phyloP scores from a whole-genome alignment of 1,284 basidiomycete species.

The Ceratobasidium theobromae region DNA sequence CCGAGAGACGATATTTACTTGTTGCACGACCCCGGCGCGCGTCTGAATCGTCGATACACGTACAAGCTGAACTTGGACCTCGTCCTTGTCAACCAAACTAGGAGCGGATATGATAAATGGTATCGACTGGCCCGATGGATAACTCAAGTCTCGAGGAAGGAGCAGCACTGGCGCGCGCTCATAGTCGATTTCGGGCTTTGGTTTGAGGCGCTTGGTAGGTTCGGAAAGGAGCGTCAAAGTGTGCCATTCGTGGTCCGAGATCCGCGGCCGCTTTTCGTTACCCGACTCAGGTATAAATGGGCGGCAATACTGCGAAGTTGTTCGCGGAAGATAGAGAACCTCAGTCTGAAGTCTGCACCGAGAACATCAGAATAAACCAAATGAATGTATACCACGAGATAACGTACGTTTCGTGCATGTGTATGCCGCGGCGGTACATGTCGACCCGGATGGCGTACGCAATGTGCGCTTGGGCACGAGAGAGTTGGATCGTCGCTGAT shows the following conservation, averaged over 20 bases:
- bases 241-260: constrained; percentile 3
- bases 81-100: background rate
- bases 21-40: background rate
- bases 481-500: background rate
- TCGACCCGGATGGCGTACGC: constrained; percentile 23
- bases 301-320: background rate
- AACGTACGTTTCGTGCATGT: constrained; percentile 12
- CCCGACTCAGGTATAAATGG: constrained; percentile 15
- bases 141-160: background rate
- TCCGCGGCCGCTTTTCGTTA: constrained; percentile 22
- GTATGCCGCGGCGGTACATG: constrained; percentile 18
- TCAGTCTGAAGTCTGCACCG: constrained; percentile 6
- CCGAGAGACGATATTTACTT: background rate
- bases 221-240: background rate
- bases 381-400: background rate
- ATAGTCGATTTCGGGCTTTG: background rate
- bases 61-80: constrained; percentile 2
- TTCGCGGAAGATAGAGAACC: constrained; percentile 20
- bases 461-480: background rate
- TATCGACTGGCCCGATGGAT: constrained; percentile 1
- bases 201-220: background rate
- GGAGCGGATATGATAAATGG: background rate
- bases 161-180: background rate
- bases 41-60: background rate
- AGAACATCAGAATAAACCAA: background rate